These are phyloP conservation scores for Boletus vermiculosoides DNA, from an alignment of 768 basidiomycete species.

Conservation along the genomic window DNA sequence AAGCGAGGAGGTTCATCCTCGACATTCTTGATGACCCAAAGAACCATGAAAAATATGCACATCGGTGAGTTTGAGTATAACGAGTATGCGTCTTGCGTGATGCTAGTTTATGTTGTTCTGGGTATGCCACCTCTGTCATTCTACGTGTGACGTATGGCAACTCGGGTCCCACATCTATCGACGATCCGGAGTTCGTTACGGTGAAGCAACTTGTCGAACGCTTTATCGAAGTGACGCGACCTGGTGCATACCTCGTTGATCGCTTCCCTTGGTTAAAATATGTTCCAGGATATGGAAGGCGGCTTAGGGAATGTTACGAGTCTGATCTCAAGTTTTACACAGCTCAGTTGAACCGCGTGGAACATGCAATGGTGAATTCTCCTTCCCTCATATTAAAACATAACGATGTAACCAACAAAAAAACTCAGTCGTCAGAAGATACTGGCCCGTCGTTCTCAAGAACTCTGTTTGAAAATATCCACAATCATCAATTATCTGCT, in stretches of 20 bases:
- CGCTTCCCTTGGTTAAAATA: too few species aligned
- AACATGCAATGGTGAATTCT: too few species aligned
- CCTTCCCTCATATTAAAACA: not conserved
- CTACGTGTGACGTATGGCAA: constrained; percentile 29
- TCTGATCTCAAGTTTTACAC: too few species aligned
- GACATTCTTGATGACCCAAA: constrained; percentile 35
- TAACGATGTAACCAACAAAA: not conserved
- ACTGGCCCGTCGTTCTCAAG: constrained; percentile 43
- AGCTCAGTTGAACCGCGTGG: too few species aligned
- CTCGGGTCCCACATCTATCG: constrained; percentile 10
- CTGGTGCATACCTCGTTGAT: too few species aligned
- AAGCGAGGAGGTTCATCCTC: constrained; percentile 20
- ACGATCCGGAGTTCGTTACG: constrained; percentile 25
- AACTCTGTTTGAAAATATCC: constrained; percentile 50
- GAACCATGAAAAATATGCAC: constrained; percentile 41
- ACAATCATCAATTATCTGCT: constrained; percentile 46
- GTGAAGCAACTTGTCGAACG: constrained; percentile 4
- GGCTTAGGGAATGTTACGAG: too few species aligned
- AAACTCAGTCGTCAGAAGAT: constrained; percentile 9
- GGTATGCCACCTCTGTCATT: constrained; percentile 29
- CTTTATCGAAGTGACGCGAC: too few species aligned
- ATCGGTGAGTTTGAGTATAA: constrained; percentile 41
- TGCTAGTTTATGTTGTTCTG: constrained; percentile 1
- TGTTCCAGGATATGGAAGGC: too few species aligned
- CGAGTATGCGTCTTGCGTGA: not conserved